A percentile compares a stretch with the other conserved stretches of the same genome.
These are phyloP conservation scores for Fistulifera pelliculosa DNA, from an alignment of 108 stramenopile genomes.

Conservation along the genomic window DNA sequence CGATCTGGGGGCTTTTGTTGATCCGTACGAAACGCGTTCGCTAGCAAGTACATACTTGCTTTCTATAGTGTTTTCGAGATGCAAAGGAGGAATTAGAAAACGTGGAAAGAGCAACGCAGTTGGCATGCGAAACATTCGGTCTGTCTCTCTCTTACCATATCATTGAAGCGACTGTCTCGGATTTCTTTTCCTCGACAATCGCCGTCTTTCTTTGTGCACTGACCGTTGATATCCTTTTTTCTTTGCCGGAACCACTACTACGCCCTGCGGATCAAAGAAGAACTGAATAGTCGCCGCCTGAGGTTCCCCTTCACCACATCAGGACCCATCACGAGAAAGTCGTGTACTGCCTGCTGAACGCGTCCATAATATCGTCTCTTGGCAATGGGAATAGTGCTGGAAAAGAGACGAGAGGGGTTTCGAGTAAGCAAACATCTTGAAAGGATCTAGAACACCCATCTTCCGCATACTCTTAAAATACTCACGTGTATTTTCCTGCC, in stretches of 20 bases:
- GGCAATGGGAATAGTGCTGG: constrained; percentile 47
- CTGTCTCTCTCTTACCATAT: constrained; percentile 52
- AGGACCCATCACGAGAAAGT: constrained; percentile 68
- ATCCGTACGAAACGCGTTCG: constrained; percentile 83
- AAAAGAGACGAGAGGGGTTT: too few species aligned
- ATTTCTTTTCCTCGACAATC: constrained; percentile 66
- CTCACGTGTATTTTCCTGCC: constrained; percentile 77
- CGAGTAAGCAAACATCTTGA: too few species aligned
- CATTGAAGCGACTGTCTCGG: constrained; percentile 75
- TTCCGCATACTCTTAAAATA: constrained; percentile 15
- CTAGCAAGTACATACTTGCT: constrained; percentile 72
- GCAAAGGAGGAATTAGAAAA: too few species aligned
- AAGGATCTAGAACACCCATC: constrained; percentile 33
- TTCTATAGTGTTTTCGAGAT: not conserved
- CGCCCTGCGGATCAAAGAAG: constrained; percentile 46
- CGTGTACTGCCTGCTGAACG: constrained; percentile 64
- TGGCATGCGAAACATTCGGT: constrained; percentile 1
- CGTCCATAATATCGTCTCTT: constrained; percentile 53
- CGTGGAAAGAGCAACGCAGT: not conserved
- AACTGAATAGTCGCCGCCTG: constrained; percentile 35
- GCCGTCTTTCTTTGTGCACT: constrained; percentile 78
- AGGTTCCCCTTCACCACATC: constrained; percentile 74
- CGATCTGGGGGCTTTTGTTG: constrained; percentile 83
- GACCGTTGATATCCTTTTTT: constrained; percentile 61
- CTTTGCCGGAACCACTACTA: constrained; percentile 65